Conservation (phyloP, 805 yeast species). For the Saturnispora silvae region DNA sequence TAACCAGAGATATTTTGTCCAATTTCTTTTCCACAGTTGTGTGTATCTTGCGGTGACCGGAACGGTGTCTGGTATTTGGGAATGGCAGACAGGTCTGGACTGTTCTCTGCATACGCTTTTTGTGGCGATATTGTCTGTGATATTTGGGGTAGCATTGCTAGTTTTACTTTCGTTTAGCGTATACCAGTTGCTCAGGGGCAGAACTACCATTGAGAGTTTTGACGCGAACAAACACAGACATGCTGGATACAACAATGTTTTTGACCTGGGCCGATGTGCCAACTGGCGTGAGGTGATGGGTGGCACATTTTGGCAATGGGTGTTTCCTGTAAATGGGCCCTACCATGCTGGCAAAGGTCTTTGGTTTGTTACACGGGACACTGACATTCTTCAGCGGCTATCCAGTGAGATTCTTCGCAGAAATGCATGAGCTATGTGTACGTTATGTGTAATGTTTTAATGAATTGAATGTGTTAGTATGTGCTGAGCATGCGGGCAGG, state of each 20-base stretch:
- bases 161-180: conserved; percentile 48
- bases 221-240: conserved; percentile 40
- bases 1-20: conserved; percentile 74
- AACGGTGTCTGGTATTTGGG: conserved; percentile 36
- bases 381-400: conserved; percentile 1
- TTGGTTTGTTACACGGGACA: conserved; percentile 35
- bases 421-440: too few species aligned
- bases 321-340: conserved; percentile 40
- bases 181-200: conserved; percentile 51
- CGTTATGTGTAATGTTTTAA: too few species aligned
- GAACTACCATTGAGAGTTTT: conserved; percentile 74
- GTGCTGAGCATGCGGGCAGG: too few species aligned
- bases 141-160: conserved; percentile 45
- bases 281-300: conserved; percentile 81
- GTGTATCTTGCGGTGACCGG: conserved; percentile 36
- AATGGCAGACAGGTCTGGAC: conserved; percentile 14
- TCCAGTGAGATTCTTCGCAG: conserved; percentile 4
- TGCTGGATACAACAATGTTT: conserved; percentile 42
- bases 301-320: conserved; percentile 49
- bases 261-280: conserved; percentile 52
- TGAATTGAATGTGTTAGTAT: too few species aligned
- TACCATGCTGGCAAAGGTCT: conserved; percentile 33
- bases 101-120: conserved; percentile 52
- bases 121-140: conserved; percentile 43
- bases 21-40: conserved; percentile 50